Base-by-base conservation (phyloP, 768 basidiomycete genomes). In the Scleroderma citrinum region DNA sequence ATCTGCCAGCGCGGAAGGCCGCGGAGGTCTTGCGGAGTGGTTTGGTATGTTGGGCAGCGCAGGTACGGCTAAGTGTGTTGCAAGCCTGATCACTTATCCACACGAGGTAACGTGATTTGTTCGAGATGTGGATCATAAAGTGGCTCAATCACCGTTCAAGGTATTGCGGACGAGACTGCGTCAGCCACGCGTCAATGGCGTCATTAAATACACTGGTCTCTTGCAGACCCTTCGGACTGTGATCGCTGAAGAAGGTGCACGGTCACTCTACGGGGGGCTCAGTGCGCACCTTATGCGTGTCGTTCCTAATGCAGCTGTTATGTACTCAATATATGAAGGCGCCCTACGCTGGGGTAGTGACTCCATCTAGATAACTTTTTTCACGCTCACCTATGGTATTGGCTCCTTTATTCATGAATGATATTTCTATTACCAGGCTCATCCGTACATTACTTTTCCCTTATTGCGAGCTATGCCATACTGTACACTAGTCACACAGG, bases 261-360 rank as follows among this genome's bases (percentile, higher is more conserved):
- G 82, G 36, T 82, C 87, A 4, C 64, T 98, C 17, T 98, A 99
- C 59, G 87, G 91, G 11, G 96, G 96, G 10, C 78, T 99, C 48
- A 87, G 85, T 47, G 93, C 96, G 0, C 96, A 98, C 65, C 75
- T 99, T 49, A 86, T 99, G 80, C 85, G 96, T 44, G 93, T 97
- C 49, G 90, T 99, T 3, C 95, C 95, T 7, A 99, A 99, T 58
- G 95, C 95, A 0, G 88, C 87, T 1, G 90, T 94, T 55, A 97
- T 98, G 95, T 99, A 86, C 70, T 83, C 83, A 52, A 92, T 96
- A 61, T 97, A 97, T 61, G 94, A 98, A 66, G 82, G 85, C 21
- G 73, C 84, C 26, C 71, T 94, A 26, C 74, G 82, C 35, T 89
- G 82, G 82, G 71, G 59, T 55, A 44, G 53, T 16, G 17, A 44